These are phyloP conservation scores for Backusella tarrabulga DNA, from an alignment of 192 early-diverging fungal genomes.

Conservation along the genomic window DNA sequence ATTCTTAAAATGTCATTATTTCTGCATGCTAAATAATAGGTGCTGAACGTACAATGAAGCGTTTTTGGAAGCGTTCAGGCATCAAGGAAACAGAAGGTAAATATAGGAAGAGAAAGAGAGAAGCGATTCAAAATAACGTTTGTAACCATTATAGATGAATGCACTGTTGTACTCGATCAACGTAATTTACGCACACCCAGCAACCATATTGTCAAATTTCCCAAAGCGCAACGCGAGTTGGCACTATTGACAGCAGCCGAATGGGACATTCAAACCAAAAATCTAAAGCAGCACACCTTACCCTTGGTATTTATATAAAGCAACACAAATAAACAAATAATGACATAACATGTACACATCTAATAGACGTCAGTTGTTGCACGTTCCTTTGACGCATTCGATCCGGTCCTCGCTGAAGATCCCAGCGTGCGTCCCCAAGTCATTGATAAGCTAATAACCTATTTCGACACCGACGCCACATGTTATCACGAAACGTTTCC, in stretches of 20 bases:
- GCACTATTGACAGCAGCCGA: conserved; percentile 87
- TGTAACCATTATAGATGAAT: background rate
- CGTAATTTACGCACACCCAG: conserved; percentile 81
- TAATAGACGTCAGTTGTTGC: conserved; percentile 82
- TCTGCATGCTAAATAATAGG: conserved; percentile 18
- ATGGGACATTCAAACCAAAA: conserved; percentile 86
- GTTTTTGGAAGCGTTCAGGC: conserved; percentile 61
- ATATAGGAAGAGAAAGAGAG: background rate
- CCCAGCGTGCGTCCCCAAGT: conserved; percentile 56
- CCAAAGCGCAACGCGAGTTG: conserved; percentile 53
- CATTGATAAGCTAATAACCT: conserved; percentile 74
- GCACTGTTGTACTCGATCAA: conserved; percentile 68
- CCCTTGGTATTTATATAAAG: conserved; percentile 62
- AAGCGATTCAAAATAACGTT: background rate
- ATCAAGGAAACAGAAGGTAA: conserved; percentile 49
- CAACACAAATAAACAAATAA: background rate
- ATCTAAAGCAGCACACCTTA: conserved; percentile 82
- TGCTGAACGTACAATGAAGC: conserved; percentile 52
- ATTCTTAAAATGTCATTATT: background rate
- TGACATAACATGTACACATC: background rate
- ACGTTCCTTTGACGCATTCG: conserved; percentile 77
- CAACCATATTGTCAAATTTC: conserved; percentile 65
- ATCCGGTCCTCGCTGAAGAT: conserved; percentile 38
- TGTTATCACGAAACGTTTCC: conserved; percentile 85
- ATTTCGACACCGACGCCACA: conserved; percentile 86